Conservation (phyloP, 78 protist genomes). For the Dictyostelium intermedium region DNA sequence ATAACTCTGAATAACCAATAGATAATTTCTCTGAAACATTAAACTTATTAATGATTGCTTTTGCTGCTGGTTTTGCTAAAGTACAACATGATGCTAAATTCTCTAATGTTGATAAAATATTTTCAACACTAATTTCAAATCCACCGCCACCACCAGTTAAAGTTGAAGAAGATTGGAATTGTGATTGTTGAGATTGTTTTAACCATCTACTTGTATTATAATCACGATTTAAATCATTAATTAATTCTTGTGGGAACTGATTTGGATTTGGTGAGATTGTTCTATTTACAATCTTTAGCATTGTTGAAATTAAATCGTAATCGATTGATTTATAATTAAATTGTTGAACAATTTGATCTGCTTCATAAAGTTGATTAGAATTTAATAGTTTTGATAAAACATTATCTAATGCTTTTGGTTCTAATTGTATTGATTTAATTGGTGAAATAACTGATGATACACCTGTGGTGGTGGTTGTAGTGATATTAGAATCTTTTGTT, state of each 20-base stretch:
- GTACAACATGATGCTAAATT: not conserved
- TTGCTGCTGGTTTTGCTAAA: constrained; percentile 40
- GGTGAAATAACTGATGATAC: constrained; percentile 6
- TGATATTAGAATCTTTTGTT: not conserved
- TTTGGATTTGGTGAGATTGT: constrained; percentile 31
- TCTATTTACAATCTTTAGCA: constrained; percentile 36
- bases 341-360: constrained; percentile 54
- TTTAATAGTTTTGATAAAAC: constrained; percentile 57
- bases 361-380: constrained; percentile 13
- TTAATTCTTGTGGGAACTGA: constrained; percentile 9
- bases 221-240: not conserved
- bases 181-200: not conserved
- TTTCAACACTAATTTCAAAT: not conserved
- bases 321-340: constrained; percentile 26
- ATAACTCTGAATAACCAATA: constrained; percentile 23
- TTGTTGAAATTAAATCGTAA: constrained; percentile 30
- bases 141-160: not conserved
- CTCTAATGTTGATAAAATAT: constrained; percentile 21
- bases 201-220: constrained; percentile 19
- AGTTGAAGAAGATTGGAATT: not conserved
- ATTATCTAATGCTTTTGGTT: constrained; percentile 63
- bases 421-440: not conserved
- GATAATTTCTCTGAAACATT: constrained; percentile 42
- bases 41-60: constrained; percentile 33
- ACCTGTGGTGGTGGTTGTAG: not conserved